Evolutionary conservation across 169 alveolate genomes (phyloP).

Genomic region (Plasmodium gonderi): DNA sequence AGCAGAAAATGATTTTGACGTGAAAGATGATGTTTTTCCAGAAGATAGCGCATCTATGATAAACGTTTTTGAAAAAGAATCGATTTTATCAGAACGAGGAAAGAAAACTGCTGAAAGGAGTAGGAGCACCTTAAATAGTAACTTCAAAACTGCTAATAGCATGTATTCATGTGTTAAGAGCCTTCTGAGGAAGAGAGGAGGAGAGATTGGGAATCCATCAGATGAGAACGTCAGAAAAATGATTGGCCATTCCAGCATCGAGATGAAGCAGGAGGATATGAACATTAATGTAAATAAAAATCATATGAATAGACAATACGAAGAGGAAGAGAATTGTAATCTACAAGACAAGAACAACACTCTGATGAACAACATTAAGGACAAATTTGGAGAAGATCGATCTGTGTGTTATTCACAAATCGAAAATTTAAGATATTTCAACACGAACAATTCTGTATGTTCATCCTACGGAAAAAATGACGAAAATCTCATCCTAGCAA

Average conservation of each 20-base stretch:
- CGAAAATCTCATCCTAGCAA: slow-evolving; percentile 32
- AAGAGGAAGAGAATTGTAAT: background rate
- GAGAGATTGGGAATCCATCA: background rate
- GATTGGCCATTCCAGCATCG: too few relatives aligned
- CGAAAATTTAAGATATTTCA: slow-evolving; percentile 24
- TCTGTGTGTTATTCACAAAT: slow-evolving; percentile 20
- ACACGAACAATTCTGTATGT: slow-evolving; percentile 25
- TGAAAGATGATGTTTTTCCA: slow-evolving; percentile 54
- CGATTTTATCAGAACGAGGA: background rate
- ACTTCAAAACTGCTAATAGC: slow-evolving; percentile 10
- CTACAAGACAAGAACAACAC: background rate
- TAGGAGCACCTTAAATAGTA: slow-evolving; percentile 15
- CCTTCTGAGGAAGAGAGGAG: slow-evolving; percentile 5
- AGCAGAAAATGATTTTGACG: slow-evolving; percentile 6
- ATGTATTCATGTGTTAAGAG: slow-evolving; percentile 36
- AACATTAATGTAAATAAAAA: too few relatives aligned
- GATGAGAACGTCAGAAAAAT: too few relatives aligned
- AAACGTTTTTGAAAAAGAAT: slow-evolving; percentile 21
- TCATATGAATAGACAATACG: background rate
- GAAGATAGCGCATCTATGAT: slow-evolving; percentile 74
- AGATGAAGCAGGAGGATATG: too few relatives aligned
- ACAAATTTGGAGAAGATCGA: slow-evolving; percentile 1
- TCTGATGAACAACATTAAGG: background rate
- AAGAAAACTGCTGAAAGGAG: background rate
- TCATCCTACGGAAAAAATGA: slow-evolving; percentile 37